Conservation (phyloP, 1,284 basidiomycete genomes). For the Fistulina hepatica region DNA sequence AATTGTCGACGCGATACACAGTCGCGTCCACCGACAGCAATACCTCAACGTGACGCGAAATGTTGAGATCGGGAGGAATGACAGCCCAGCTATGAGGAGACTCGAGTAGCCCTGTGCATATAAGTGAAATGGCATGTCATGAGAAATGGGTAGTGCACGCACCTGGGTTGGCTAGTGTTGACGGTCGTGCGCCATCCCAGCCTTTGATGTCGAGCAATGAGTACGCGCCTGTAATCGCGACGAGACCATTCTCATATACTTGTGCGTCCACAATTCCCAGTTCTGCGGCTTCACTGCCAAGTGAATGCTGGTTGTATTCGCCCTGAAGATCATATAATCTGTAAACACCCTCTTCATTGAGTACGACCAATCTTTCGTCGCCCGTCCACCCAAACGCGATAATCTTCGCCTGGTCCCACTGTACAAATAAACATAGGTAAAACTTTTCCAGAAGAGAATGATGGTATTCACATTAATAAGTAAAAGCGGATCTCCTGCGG, state of each 20-base stretch:
- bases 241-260: slow-evolving; percentile 79
- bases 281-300: slow-evolving; percentile 80
- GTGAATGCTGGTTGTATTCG: slow-evolving; percentile 75
- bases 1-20: slow-evolving; percentile 73
- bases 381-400: slow-evolving; percentile 76
- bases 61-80: slow-evolving; percentile 77
- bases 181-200: slow-evolving; percentile 67
- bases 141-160: slow-evolving; percentile 19
- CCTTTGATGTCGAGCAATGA: slow-evolving; percentile 77
- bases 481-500: slow-evolving; percentile 57
- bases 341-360: slow-evolving; percentile 90
- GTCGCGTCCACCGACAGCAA: slow-evolving; percentile 70
- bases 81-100: slow-evolving; percentile 77
- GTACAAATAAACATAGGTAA: slow-evolving; percentile 7
- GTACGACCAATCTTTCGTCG: slow-evolving; percentile 71
- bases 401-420: slow-evolving; percentile 82
- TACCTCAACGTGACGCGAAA: slow-evolving; percentile 81
- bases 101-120: slow-evolving; percentile 49
- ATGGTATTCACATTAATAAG: slow-evolving; percentile 56
- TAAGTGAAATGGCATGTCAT: slow-evolving; percentile 11
- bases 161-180: slow-evolving; percentile 64
- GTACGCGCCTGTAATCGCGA: slow-evolving; percentile 73
- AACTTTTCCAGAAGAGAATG: slow-evolving; percentile 13
- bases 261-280: slow-evolving; percentile 78
- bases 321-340: slow-evolving; percentile 83